Evolutionary conservation across 352 stramenopile genomes (phyloP), one percentile per base, ranked within the genome.

Genomic region (Phytophthora agathidicida): DNA sequence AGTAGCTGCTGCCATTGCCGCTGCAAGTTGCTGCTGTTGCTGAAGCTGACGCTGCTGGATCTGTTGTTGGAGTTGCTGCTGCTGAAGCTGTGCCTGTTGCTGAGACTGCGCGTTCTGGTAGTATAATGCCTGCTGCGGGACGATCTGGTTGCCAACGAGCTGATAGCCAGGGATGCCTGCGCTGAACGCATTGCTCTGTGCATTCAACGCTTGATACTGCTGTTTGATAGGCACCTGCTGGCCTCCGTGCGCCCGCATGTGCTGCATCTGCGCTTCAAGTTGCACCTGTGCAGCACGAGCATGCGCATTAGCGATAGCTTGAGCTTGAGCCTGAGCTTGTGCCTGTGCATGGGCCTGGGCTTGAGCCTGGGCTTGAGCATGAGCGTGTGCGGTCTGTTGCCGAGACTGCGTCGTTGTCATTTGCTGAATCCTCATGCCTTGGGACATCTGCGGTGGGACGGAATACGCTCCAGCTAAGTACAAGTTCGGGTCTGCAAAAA

Each of bases 401-500:
- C 71, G 64, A 9, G 50, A 61, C 46, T 68, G 65, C 11, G 46
- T 68, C 20, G 65, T 60, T 8, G 54, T 75, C 61, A 88, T 73
- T 41, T 88, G 80, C 54, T 80, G 80, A 37, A 90, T 62, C 24
- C 68, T 83, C 31, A 90, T 48, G 17, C 64, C 64, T 56, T 86
- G 77, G 1, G 77, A 71, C 45, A 87, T 70, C 53, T 90, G 80
- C 30, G 65, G 65, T 0, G 74, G 71, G 5, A 91, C 42, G 3
- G 72, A 51, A 38, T 82, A 89, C 22, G 79, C 83, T 1, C 79
- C 79, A 6, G 73, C 82, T 23, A 91, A 43, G 49, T 91, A 91
- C 49, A 91, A 54, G 38, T 76, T 89, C 9, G 82, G 74, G 32
- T 88, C 77, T 13, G 65, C 72, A 58, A 91, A 89, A 28, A 89